Evolutionary conservation across 148 eudicot species (phyloP).

Genomic region (Heliosperma pusillum): DNA sequence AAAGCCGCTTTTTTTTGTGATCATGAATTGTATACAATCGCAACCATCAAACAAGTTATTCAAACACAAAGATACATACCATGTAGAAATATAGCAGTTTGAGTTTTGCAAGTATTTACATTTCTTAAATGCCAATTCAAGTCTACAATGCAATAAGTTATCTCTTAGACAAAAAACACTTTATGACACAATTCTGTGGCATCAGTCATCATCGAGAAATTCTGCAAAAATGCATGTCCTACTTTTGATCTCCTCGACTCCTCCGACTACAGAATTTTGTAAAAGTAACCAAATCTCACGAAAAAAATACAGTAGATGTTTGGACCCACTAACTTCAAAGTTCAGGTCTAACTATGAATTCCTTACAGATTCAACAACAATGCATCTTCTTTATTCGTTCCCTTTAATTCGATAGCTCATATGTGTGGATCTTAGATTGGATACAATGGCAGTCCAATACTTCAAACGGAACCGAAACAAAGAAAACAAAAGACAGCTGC

Average conservation of each 20-base stretch:
- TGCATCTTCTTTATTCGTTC: too few species aligned
- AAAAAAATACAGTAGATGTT: too few species aligned
- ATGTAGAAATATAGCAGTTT: slow-evolving; percentile 22
- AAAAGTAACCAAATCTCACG: too few species aligned
- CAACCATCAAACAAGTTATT: slow-evolving; percentile 4
- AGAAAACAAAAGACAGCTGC: too few species aligned
- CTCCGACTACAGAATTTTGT: not conserved
- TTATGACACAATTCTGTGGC: not conserved
- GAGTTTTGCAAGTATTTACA: slow-evolving; percentile 16
- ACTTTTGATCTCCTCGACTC: too few species aligned
- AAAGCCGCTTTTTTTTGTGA: slow-evolving; percentile 25
- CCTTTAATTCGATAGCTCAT: too few species aligned
- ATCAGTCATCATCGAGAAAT: not conserved
- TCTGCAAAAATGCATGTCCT: not conserved
- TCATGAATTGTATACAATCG: slow-evolving; percentile 25
- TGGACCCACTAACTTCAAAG: too few species aligned
- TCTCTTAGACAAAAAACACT: not conserved
- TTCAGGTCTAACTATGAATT: not conserved
- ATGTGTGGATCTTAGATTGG: too few species aligned
- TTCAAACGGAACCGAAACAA: too few species aligned
- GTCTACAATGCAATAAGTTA: not conserved
- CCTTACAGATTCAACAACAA: not conserved
- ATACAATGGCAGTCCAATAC: too few species aligned
- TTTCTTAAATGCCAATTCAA: not conserved
- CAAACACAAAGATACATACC: slow-evolving; percentile 16